Evolutionary conservation across 1,139 yeast species (phyloP).

Genomic region (Geotrichum fermentans): DNA sequence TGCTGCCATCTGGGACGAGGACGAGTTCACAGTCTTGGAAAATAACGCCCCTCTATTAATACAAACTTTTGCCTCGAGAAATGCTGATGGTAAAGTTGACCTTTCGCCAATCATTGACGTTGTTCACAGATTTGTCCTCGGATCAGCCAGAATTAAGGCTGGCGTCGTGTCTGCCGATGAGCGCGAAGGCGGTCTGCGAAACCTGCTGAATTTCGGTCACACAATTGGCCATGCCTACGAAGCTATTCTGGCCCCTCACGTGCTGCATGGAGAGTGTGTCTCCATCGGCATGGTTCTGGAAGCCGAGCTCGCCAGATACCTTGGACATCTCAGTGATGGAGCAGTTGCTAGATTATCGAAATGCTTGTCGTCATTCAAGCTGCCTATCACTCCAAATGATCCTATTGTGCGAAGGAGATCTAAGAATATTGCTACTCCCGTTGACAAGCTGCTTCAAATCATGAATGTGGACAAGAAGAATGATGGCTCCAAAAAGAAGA

Average conservation of each 20-base stretch:
- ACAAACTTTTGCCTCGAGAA: conserved; percentile 14
- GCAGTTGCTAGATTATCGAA: conserved; percentile 88
- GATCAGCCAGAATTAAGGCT: conserved; percentile 86
- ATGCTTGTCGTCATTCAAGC: conserved; percentile 75
- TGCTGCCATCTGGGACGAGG: conserved; percentile 95
- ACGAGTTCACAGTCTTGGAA: conserved; percentile 81
- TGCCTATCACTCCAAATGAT: conserved; percentile 78
- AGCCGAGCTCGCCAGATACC: conserved; percentile 87
- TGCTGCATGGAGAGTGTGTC: conserved; percentile 97
- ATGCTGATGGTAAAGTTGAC: conserved; percentile 42
- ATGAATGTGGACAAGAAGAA: conserved; percentile 97
- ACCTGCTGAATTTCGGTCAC: conserved; percentile 91
- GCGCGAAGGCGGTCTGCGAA: conserved; percentile 91
- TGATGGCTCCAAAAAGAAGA: conserved; percentile 84
- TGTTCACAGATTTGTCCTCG: conserved; percentile 72
- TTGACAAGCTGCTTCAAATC: conserved; percentile 65
- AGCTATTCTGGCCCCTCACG: conserved; percentile 92
- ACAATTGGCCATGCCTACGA: conserved; percentile 98
- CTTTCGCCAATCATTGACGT: conserved; percentile 65
- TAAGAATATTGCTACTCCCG: conserved; percentile 61
- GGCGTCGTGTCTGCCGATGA: conserved; percentile 92
- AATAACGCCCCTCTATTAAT: conserved; percentile 40
- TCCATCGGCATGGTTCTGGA: conserved; percentile 91
- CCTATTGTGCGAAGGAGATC: conserved; percentile 67
- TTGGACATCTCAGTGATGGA: conserved; percentile 84